phyloP scores from a whole-genome alignment of 345 rosid genomes.

The Salix brachista region DNA sequence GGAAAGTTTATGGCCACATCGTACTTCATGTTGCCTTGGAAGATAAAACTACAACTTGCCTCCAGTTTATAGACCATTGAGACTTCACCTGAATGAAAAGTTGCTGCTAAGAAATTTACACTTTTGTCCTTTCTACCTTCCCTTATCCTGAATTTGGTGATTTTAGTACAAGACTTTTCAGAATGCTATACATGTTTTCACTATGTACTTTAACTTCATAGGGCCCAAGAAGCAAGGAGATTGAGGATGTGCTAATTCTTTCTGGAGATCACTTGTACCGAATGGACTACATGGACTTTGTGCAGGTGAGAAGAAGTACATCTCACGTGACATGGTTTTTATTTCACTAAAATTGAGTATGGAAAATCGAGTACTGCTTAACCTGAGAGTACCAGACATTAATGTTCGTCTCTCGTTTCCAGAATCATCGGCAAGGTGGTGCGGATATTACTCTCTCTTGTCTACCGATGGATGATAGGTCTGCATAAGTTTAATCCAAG shows the following conservation, averaged over 20 bases:
- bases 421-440: constrained; percentile 88
- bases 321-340: not conserved
- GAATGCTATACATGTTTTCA: not conserved
- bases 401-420: constrained; percentile 22
- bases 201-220: constrained; percentile 13
- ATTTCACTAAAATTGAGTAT: not conserved
- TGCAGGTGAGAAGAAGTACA: constrained; percentile 47
- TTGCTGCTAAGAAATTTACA: too few relatives aligned
- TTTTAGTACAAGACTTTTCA: not conserved
- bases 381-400: not conserved
- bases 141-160: too few relatives aligned
- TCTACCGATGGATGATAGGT: constrained; percentile 84
- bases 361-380: not conserved
- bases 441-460: constrained; percentile 87
- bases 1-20: too few relatives aligned
- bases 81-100: too few relatives aligned
- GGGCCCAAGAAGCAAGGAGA: constrained; percentile 73
- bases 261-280: constrained; percentile 94
- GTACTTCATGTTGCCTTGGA: too few relatives aligned
- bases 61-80: too few relatives aligned
- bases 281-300: constrained; percentile 95
- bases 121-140: too few relatives aligned
- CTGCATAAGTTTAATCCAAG: constrained; percentile 2
- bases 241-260: constrained; percentile 85
- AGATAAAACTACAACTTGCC: too few relatives aligned